Conservation (phyloP, 495 filamentous ascomycete species). For the Astrocystis sublimbata region DNA sequence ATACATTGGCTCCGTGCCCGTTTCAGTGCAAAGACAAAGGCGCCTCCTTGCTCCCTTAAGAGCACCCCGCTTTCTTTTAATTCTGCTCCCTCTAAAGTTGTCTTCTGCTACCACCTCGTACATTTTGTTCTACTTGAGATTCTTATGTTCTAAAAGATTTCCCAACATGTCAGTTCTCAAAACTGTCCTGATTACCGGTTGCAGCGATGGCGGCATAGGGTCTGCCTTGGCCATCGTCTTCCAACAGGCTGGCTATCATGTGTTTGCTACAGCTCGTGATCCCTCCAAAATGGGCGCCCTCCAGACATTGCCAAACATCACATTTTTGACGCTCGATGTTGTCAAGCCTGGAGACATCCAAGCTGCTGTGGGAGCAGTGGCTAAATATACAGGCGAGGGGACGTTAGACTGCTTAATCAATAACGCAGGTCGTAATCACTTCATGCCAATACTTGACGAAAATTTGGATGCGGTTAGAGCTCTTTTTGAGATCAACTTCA, state of each 20-base stretch:
- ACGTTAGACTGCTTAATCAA: slow-evolving; percentile 46
- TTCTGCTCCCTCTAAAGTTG: too few species aligned
- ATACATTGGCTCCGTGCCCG: too few species aligned
- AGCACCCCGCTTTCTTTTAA: too few species aligned
- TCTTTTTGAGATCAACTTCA: slow-evolving; percentile 49
- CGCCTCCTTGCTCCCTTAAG: too few species aligned
- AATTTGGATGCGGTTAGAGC: slow-evolving; percentile 17
- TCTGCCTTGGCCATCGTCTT: slow-evolving; percentile 40
- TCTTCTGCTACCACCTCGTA: too few species aligned
- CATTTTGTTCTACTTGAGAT: too few species aligned
- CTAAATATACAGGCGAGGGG: slow-evolving; percentile 30
- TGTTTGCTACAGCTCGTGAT: slow-evolving; percentile 45
- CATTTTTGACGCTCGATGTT: slow-evolving; percentile 31
- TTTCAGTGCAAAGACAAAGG: too few species aligned
- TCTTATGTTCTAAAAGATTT: too few species aligned
- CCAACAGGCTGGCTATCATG: slow-evolving; percentile 38
- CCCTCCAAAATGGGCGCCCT: slow-evolving; percentile 32
- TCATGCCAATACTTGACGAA: slow-evolving; percentile 37
- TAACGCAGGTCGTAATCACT: slow-evolving; percentile 37
- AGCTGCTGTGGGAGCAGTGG: slow-evolving; percentile 19
- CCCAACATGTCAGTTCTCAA: slow-evolving; percentile 4
- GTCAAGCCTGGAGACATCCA: slow-evolving; percentile 20
- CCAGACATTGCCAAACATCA: slow-evolving; percentile 23
- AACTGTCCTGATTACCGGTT: slow-evolving; percentile 48
- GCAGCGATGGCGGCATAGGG: slow-evolving; percentile 46